These are phyloP conservation scores for Gentiana straminea DNA, from an alignment of 257 asterid genomes.

Conservation along the genomic window DNA sequence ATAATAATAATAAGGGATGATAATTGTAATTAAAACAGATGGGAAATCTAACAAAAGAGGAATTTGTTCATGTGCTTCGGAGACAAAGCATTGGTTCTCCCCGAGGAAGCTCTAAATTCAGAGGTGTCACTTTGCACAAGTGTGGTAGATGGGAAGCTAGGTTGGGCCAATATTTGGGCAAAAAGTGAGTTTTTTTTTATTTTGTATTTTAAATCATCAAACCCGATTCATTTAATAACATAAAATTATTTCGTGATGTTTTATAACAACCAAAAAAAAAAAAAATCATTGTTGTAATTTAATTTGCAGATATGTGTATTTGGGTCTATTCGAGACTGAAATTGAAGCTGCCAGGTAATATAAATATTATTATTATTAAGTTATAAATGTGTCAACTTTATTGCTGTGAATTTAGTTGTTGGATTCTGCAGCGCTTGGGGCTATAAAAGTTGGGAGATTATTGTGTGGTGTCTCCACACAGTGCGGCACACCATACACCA, in stretches of 20 bases:
- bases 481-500: not conserved
- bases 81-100: slow-evolving; percentile 80
- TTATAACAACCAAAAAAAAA: too few species aligned
- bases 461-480: too few species aligned
- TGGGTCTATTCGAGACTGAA: slow-evolving; percentile 87
- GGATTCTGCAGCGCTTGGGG: not conserved
- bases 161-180: slow-evolving; percentile 71
- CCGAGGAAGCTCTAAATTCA: slow-evolving; percentile 71
- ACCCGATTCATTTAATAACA: not conserved
- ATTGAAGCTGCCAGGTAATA: slow-evolving; percentile 77
- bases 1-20: too few species aligned
- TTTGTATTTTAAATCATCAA: not conserved
- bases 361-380: not conserved
- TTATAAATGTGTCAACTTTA: not conserved
- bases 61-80: slow-evolving; percentile 74
- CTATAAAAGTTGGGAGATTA: not conserved
- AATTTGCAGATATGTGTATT: slow-evolving; percentile 55
- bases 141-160: slow-evolving; percentile 91
- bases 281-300: too few species aligned
- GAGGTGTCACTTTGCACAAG: slow-evolving; percentile 82
- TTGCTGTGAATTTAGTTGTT: not conserved
- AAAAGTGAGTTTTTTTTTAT: slow-evolving; percentile 33
- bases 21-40: slow-evolving; percentile 22
- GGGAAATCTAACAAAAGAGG: slow-evolving; percentile 66
- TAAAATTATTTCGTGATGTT: not conserved